A percentile compares a stretch with the other conserved stretches of the same genome.
Conservation (phyloP, 805 yeast genomes). For the Wickerhamiella sorbophila region DNA sequence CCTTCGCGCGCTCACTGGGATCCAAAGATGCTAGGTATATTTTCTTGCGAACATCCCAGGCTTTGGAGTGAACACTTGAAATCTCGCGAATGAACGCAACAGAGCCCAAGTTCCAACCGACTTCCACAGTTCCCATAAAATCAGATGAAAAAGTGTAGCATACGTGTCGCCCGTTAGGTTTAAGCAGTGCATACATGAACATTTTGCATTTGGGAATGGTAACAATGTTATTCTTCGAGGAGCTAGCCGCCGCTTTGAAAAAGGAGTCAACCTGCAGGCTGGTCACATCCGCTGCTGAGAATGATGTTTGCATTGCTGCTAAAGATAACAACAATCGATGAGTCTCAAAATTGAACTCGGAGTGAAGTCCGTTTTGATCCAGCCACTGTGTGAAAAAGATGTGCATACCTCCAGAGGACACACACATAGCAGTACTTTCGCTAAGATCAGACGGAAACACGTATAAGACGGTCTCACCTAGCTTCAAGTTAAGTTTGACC, state of each 20-base stretch:
- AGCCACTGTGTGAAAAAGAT: conserved; percentile 19
- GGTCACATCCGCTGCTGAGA: background rate
- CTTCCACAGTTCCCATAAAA: conserved; percentile 82
- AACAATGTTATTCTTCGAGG: conserved; percentile 69
- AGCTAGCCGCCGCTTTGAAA: conserved; percentile 30
- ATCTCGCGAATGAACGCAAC: conserved; percentile 81
- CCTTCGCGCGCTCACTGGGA: background rate
- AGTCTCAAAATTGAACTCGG: conserved; percentile 40
- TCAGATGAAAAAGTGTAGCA: conserved; percentile 55
- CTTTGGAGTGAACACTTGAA: conserved; percentile 59
- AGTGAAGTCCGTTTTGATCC: conserved; percentile 27
- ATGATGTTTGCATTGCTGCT: background rate
- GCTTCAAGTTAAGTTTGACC: conserved; percentile 49
- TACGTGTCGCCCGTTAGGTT: conserved; percentile 34
- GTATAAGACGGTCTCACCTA: conserved; percentile 42
- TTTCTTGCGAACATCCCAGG: conserved; percentile 13
- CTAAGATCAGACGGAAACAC: conserved; percentile 71
- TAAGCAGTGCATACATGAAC: conserved; percentile 52
- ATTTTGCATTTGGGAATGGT: conserved; percentile 64
- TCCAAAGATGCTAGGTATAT: conserved; percentile 9
- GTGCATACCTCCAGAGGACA: conserved; percentile 18
- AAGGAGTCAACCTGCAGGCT: background rate
- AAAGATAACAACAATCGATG: background rate
- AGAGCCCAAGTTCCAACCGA: conserved; percentile 89
- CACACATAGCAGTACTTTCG: conserved; percentile 61